phyloP scores from a whole-genome alignment of 306 rosid genomes.

The Casuarina equisetifolia region DNA sequence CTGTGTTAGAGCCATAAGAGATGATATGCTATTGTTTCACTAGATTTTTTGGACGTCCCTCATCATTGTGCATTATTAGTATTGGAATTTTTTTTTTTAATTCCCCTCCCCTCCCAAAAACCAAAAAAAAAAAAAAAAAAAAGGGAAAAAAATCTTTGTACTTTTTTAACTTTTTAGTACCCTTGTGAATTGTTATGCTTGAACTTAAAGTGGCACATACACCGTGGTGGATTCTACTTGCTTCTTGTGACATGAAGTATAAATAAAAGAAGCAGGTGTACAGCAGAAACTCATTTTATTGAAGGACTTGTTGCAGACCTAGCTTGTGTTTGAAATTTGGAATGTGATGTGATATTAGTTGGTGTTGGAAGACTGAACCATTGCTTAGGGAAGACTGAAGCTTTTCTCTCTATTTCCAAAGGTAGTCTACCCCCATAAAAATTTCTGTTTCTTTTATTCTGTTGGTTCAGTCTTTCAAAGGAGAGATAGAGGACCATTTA shows the following conservation, averaged over 20 bases:
- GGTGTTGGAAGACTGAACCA: constrained; percentile 3
- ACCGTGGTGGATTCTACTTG: too few species aligned
- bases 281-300: not conserved
- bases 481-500: not conserved
- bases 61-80: too few species aligned
- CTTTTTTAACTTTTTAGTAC: too few species aligned
- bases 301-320: not conserved
- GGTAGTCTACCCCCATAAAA: not conserved
- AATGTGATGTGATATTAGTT: not conserved
- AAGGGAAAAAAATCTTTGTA: too few species aligned
- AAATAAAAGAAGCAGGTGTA: too few species aligned
- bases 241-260: too few species aligned
- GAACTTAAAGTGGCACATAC: not conserved
- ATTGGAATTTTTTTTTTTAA: too few species aligned
- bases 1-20: not conserved
- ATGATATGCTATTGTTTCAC: not conserved
- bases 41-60: not conserved
- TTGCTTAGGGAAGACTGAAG: constrained; percentile 1
- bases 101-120: too few species aligned
- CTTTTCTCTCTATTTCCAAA: too few species aligned
- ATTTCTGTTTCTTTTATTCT: not conserved
- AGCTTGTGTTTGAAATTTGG: not conserved
- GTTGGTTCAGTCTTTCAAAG: not conserved
- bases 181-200: too few species aligned
- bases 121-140: too few species aligned